Evolutionary conservation across 2,329 filamentous ascomycete genomes (phyloP), one percentile per base, ranked within the genome.

Genomic region (Talaromyces sp.): DNA sequence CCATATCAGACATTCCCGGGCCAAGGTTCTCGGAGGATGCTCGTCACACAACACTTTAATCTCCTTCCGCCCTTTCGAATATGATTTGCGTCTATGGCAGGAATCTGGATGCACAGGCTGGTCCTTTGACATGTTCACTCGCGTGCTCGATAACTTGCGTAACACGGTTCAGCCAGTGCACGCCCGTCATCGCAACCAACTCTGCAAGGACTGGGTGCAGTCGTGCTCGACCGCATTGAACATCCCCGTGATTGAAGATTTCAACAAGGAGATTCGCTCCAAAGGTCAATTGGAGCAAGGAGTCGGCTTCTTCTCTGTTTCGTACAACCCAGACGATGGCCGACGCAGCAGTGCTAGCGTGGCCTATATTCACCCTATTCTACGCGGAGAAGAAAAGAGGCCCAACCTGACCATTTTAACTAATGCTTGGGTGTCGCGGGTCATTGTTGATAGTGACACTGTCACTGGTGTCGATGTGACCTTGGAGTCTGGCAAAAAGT

Each of bases 31-130:
- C 33, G 92, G 92, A 69, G 92, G 92, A 68, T 96, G 92, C 83
- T 96, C 92, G 50, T 93, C 90, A 64, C 92, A 96, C 83, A 96
- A 96, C 80, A 96, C 92, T 21, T 83, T 96, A 70, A 96, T 96
- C 76, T 95, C 90, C 18, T 96, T 96, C 85, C 86, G 92, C 28
- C 91, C 92, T 7, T 96, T 96, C 73, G 87, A 92, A 76, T 93
- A 96, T 76, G 92, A 96, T 77, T 86, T 90, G 79, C 84, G 91
- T 72, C 84, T 90, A 69, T 96, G 92, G 92, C 88, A 93, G 71
- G 85, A 84, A 35, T 82, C 91, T 72, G 92, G 92, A 65, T 92
- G 89, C 80, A 86, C 85, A 73, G 92, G 92, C 70, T 96, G 92
- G 92, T 86, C 85, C 71, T 96, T 96, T 79, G 87, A 91, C 73